Percentiles rank a stretch among this genome's conserved stretches.
These are phyloP conservation scores for Stagonosporopsis rhizophila DNA, from an alignment of 2,329 filamentous ascomycete genomes.

Conservation along the genomic window DNA sequence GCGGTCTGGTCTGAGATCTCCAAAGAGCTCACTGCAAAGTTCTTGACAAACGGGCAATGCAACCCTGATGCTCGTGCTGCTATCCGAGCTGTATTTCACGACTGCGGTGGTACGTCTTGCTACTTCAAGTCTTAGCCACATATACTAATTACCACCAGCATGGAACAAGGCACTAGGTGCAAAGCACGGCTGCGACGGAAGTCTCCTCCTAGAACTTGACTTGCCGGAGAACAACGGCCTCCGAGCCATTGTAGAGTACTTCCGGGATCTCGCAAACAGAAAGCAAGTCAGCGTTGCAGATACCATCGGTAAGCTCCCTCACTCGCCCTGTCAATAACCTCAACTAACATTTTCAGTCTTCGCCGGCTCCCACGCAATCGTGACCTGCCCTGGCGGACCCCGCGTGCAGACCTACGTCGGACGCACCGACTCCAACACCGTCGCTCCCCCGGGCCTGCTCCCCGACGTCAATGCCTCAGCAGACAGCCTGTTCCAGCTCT, in stretches of 20 bases:
- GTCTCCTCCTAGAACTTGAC: conserved; percentile 26
- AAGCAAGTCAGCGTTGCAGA: conserved; percentile 35
- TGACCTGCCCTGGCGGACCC: conserved; percentile 25
- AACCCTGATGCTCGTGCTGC: conserved; percentile 26
- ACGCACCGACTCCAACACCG: conserved; percentile 19
- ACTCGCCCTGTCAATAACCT: not conserved
- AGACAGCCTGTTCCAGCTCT: conserved; percentile 23
- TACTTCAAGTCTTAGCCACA: not conserved
- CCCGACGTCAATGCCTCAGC: conserved; percentile 17
- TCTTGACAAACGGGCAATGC: conserved; percentile 32
- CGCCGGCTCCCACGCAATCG: conserved; percentile 22
- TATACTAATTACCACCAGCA: conserved; percentile 16
- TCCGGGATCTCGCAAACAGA: conserved; percentile 45
- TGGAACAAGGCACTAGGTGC: conserved; percentile 25
- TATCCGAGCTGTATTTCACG: conserved; percentile 27
- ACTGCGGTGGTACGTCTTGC: conserved; percentile 28
- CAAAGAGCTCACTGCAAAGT: conserved; percentile 9
- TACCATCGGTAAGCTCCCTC: conserved; percentile 7
- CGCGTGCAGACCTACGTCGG: conserved; percentile 21
- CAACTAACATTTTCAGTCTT: conserved; percentile 17
- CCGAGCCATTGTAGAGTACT: conserved; percentile 45
- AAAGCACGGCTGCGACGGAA: conserved; percentile 24
- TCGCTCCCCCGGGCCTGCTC: conserved; percentile 16
- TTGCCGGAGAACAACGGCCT: conserved; percentile 52
- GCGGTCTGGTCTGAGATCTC: conserved; percentile 18